These are phyloP conservation scores for Mallotus repandus DNA, from an alignment of 441 rosid genomes.

Conservation along the genomic window DNA sequence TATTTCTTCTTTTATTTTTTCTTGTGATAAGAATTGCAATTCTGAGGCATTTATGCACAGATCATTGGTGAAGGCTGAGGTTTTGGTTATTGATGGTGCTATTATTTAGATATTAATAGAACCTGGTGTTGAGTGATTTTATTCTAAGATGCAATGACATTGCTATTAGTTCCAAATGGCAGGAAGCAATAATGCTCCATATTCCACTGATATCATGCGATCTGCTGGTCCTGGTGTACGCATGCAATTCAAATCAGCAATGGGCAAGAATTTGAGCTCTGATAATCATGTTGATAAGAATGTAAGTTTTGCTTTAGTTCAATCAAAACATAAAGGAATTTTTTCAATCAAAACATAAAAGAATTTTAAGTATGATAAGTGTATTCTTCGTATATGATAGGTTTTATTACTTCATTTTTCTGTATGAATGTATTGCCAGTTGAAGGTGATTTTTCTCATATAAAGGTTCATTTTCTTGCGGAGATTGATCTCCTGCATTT, in stretches of 20 bases:
- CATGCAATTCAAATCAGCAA: constrained; percentile 55
- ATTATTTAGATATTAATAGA: neutral
- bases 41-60: neutral
- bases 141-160: neutral
- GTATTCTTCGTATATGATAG: neutral
- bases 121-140: neutral
- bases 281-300: constrained; percentile 58
- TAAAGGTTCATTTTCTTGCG: neutral
- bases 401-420: neutral
- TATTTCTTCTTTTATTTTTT: neutral
- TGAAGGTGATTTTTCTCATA: neutral
- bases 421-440: neutral
- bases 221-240: constrained; percentile 54
- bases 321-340: neutral
- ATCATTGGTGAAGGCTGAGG: neutral
- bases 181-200: constrained; percentile 56
- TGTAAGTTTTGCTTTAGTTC: constrained; percentile 45
- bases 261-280: constrained; percentile 53
- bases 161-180: constrained; percentile 26
- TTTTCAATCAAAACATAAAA: constrained; percentile 4
- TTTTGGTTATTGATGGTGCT: neutral
- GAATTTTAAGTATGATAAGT: neutral
- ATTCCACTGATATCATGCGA: constrained; percentile 49
- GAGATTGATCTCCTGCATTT: neutral
- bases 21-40: neutral